Percentiles rank a stretch among this genome's conserved stretches.
phyloP scores from a whole-genome alignment of 169 alveolate species.

The Plasmodium cynomolgi region DNA sequence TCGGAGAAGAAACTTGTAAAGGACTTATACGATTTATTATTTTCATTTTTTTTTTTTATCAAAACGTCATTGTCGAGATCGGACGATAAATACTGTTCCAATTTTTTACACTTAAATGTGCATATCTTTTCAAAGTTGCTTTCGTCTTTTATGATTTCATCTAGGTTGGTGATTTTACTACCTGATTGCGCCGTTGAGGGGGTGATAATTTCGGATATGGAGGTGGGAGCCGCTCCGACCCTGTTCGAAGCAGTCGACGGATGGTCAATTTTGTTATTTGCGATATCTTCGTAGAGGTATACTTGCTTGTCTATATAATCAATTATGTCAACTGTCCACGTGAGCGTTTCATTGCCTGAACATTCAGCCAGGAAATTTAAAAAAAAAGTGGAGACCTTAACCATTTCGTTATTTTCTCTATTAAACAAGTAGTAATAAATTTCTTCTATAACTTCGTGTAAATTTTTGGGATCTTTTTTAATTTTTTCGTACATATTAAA shows the following conservation, averaged over 20 bases:
- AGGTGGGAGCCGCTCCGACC: background rate
- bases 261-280: background rate
- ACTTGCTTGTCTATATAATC: conserved; percentile 74
- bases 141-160: conserved; percentile 73
- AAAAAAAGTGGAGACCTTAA: conserved; percentile 67
- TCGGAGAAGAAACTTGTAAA: conserved; percentile 57
- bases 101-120: conserved; percentile 70
- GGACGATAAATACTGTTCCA: conserved; percentile 55
- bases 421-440: conserved; percentile 60
- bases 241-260: background rate
- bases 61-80: conserved; percentile 55
- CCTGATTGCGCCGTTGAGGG: conserved; percentile 61
- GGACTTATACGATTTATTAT: conserved; percentile 67
- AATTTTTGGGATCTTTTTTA: conserved; percentile 57
- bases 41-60: conserved; percentile 69
- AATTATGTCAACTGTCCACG: conserved; percentile 73
- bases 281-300: conserved; percentile 51
- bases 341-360: conserved; percentile 68
- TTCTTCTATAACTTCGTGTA: conserved; percentile 71
- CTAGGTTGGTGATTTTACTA: conserved; percentile 39
- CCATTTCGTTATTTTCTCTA: conserved; percentile 54
- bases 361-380: conserved; percentile 74
- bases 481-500: conserved; percentile 74
- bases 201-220: conserved; percentile 23
- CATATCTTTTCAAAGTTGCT: conserved; percentile 68